Evolutionary conservation across 2,329 filamentous ascomycete species (phyloP).

Genomic region (Colletotrichum sp.): DNA sequence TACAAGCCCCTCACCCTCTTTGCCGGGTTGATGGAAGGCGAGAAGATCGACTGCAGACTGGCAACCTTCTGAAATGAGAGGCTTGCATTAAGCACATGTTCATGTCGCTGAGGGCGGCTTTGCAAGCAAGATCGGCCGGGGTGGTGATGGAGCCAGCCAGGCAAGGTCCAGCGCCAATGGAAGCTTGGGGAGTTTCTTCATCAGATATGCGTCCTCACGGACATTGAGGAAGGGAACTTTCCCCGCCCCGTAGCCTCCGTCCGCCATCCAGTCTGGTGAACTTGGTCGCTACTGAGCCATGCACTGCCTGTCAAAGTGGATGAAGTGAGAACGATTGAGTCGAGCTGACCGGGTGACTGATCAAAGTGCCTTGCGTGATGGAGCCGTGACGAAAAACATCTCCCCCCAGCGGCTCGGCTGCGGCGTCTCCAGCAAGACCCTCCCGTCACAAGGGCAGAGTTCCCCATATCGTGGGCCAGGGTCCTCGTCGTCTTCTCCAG

Average conservation of each 20-base stretch:
- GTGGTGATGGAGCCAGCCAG: neutral
- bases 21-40: neutral
- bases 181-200: neutral
- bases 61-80: neutral
- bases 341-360: slow-evolving; percentile 9
- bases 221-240: neutral
- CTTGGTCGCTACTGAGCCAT: neutral
- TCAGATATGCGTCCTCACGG: neutral
- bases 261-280: neutral
- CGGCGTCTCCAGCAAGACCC: neutral
- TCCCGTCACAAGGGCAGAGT: neutral
- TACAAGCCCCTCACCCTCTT: neutral
- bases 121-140: neutral
- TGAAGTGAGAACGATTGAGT: neutral
- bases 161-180: neutral
- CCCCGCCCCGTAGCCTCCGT: neutral
- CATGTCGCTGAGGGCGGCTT: neutral
- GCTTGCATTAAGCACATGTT: slow-evolving; percentile 10
- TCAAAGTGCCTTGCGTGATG: neutral
- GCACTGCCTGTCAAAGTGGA: neutral
- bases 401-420: neutral
- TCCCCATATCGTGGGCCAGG: neutral
- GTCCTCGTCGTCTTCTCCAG: neutral
- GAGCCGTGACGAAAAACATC: neutral
- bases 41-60: neutral